Base-by-base conservation (phyloP, 1,284 basidiomycete species). In the Rhodotorula mucilaginosa region DNA sequence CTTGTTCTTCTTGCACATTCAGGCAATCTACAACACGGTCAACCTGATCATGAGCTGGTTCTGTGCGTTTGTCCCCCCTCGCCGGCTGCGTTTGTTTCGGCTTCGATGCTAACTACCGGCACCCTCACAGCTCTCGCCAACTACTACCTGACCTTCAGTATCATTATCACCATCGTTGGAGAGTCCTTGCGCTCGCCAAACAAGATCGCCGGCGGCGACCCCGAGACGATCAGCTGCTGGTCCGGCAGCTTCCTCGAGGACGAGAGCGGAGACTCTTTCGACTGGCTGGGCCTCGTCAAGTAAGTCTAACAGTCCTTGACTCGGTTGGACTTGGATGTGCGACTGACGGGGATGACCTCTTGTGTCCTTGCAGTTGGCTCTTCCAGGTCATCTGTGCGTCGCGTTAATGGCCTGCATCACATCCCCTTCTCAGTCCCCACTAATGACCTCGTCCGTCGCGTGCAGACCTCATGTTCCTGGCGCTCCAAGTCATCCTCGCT, bases 1-100 rank as follows among this genome's bases (percentile, higher is more conserved):
- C 29, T 58, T 77, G 31, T 73, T 75, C 84, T 94, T 97, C 84
- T 88, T 98, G 81, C 95, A 97, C 80, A 79, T 98, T 56, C 96
- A 99, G 82, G 94, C 88, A 58, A 71, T 97, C 57, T 83, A 83
- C 79, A 83, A 83, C 73, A 74, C 79, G 31, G 68, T 81, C 61
- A 78, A 79, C 51, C 75, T 82, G 21, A 65, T 82, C 73, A 81
- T 82, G 70, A 78, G 78, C 34, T 83, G 82, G 81, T 83, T 83
- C 62, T 69, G 72, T 64, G 19, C 62, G 73, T 63, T 4, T 2
- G 34, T 34, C 15, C 21, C 19, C 3, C 19, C 5, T 39, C n/a
- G n/a, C 18, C 6, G 1, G 52, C 21, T 26, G 3, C 26, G 15
- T 26, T 31, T 1, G 12, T 18, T n/a, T 26, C 46, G 8, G 5